Conservation (phyloP, 495 filamentous ascomycete species). For the Podospora tetraspora region DNA sequence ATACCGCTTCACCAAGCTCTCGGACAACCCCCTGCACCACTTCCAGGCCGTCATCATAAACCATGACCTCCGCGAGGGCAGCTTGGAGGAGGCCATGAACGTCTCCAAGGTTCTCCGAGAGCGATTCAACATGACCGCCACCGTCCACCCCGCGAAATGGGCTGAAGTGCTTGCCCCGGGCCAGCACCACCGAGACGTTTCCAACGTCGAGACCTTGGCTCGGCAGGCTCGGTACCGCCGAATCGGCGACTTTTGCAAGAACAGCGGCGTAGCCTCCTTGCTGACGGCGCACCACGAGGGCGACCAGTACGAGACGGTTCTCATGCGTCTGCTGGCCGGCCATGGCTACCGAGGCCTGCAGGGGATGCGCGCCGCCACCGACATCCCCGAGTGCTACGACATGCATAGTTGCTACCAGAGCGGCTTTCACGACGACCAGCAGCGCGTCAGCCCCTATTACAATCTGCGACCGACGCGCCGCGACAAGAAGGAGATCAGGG, state of each 20-base stretch:
- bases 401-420: constrained; percentile 66
- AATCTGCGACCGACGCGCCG: constrained; percentile 17
- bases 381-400: constrained; percentile 79
- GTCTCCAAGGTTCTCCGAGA: constrained; percentile 51
- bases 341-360: constrained; percentile 59
- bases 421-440: constrained; percentile 47
- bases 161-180: constrained; percentile 8
- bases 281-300: constrained; percentile 79
- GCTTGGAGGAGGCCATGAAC: constrained; percentile 57
- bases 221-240: constrained; percentile 67
- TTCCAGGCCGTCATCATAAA: constrained; percentile 72
- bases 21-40: constrained; percentile 33
- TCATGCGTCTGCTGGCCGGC: constrained; percentile 64
- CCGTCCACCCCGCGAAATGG: constrained; percentile 37
- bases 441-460: constrained; percentile 20
- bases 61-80: constrained; percentile 66
- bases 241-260: constrained; percentile 57
- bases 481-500: constrained; percentile 18
- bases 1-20: constrained; percentile 25
- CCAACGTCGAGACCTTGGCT: constrained; percentile 73
- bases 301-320: constrained; percentile 81
- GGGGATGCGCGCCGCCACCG: constrained; percentile 57
- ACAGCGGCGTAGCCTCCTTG: constrained; percentile 46
- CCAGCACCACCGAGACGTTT: constrained; percentile 39
- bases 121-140: constrained; percentile 23